Percentiles rank a stretch among this genome's conserved stretches.
Conservation (phyloP, 768 basidiomycete species). For the Russula brevipes region DNA sequence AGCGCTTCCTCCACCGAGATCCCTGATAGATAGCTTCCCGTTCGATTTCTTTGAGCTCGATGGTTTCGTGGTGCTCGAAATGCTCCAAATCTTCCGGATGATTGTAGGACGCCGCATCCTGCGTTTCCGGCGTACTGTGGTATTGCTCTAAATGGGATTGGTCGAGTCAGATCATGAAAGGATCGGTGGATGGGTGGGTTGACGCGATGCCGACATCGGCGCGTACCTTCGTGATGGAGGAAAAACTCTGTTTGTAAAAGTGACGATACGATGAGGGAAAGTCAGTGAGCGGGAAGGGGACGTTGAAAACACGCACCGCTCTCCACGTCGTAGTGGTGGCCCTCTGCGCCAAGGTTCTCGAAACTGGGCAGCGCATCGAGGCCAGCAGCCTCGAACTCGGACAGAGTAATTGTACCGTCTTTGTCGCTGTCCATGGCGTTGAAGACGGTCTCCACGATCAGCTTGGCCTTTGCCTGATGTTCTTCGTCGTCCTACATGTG, state of each 20-base stretch:
- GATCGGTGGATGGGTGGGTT: background rate
- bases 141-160: constrained; percentile 56
- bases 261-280: background rate
- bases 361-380: constrained; percentile 78
- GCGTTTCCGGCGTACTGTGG: constrained; percentile 95
- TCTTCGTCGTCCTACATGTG: constrained; percentile 59
- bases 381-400: constrained; percentile 70
- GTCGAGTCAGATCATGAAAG: constrained; percentile 1
- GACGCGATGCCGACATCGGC: background rate
- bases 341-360: constrained; percentile 78
- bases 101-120: constrained; percentile 89
- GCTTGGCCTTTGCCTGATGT: constrained; percentile 76
- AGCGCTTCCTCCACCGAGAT: constrained; percentile 70
- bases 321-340: constrained; percentile 90
- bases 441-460: constrained; percentile 69
- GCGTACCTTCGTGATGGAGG: constrained; percentile 90
- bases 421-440: constrained; percentile 63
- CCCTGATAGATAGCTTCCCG: constrained; percentile 83
- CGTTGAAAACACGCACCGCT: constrained; percentile 53
- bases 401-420: constrained; percentile 63
- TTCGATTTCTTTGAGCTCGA: constrained; percentile 79
- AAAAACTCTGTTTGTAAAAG: constrained; percentile 63
- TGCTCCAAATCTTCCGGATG: constrained; percentile 94
- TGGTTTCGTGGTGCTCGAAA: constrained; percentile 80
- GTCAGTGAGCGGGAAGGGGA: constrained; percentile 3